These are phyloP conservation scores for Wickerhamiella brachini DNA, from an alignment of 805 yeast species.

Conservation along the genomic window DNA sequence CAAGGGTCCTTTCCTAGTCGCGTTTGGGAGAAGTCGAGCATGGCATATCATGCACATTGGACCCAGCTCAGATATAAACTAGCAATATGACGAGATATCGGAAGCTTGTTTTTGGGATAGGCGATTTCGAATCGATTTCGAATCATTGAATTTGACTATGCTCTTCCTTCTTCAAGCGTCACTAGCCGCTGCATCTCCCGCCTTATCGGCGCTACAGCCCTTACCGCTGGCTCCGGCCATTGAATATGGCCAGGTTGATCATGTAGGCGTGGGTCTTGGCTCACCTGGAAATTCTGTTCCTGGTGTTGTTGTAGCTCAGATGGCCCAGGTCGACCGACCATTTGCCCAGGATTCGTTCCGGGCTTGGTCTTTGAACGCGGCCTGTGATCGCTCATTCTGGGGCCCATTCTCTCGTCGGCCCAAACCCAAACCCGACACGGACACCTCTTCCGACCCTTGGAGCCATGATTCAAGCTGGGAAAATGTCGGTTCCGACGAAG, in stretches of 20 bases:
- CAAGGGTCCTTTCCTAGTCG: not conserved
- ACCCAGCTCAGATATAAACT: not conserved
- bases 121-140: not conserved
- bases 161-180: not conserved
- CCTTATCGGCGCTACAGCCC: not conserved
- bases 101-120: too few relatives aligned
- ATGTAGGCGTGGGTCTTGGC: not conserved
- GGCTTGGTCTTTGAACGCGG: not conserved
- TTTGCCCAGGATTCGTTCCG: not conserved
- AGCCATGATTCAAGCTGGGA: not conserved
- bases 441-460: not conserved
- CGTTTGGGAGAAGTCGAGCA: not conserved
- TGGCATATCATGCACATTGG: not conserved
- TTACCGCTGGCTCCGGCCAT: not conserved
- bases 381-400: not conserved
- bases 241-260: not conserved
- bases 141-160: too few relatives aligned
- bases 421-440: not conserved
- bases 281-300: not conserved
- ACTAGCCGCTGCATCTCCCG: not conserved
- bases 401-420: not conserved
- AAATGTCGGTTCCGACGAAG: not conserved
- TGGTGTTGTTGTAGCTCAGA: not conserved
- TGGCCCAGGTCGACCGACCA: not conserved
- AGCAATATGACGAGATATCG: too few relatives aligned